phyloP scores from a whole-genome alignment of 1,284 basidiomycete species.

The Gymnopus androsaceus region DNA sequence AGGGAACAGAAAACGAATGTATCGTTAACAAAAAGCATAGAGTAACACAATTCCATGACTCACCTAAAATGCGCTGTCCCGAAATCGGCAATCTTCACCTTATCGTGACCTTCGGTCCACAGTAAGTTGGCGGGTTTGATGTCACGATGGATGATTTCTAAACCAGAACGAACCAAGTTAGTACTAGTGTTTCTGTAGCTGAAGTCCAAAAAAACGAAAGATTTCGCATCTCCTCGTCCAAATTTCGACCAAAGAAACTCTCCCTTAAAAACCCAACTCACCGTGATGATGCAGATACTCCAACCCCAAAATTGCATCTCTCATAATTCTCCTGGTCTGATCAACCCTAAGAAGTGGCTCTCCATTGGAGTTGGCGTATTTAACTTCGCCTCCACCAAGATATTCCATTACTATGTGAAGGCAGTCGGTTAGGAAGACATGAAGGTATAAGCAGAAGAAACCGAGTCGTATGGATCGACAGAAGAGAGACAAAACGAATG shows the following conservation, averaged over 20 bases:
- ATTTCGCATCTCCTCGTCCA: no score
- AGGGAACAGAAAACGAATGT: not conserved
- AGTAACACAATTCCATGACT: conserved; percentile 45
- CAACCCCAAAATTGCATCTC: conserved; percentile 91
- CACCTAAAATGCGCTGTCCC: conserved; percentile 90
- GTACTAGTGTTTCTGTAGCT: no score
- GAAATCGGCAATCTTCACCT: conserved; percentile 97
- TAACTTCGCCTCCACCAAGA: conserved; percentile 91
- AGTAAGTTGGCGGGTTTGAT: conserved; percentile 99
- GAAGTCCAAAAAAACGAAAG: no score
- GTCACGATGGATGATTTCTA: conserved; percentile 99
- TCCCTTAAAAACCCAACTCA: no score
- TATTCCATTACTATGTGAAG: conserved; percentile 84
- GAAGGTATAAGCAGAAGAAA: not conserved
- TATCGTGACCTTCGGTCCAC: conserved; percentile 78
- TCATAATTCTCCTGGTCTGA: conserved; percentile 84
- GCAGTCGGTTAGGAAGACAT: conserved; percentile 1
- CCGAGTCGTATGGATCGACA: no score
- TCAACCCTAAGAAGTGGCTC: conserved; percentile 81
- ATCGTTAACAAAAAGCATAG: not conserved
- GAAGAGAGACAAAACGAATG: no score
- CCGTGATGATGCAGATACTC: conserved; percentile 59
- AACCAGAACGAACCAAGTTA: no score
- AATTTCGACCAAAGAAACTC: no score
- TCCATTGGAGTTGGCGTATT: conserved; percentile 70